Evolutionary conservation across 768 basidiomycete genomes (phyloP), one percentile per base, ranked within the genome.

Genomic region (Obba rivulosa): DNA sequence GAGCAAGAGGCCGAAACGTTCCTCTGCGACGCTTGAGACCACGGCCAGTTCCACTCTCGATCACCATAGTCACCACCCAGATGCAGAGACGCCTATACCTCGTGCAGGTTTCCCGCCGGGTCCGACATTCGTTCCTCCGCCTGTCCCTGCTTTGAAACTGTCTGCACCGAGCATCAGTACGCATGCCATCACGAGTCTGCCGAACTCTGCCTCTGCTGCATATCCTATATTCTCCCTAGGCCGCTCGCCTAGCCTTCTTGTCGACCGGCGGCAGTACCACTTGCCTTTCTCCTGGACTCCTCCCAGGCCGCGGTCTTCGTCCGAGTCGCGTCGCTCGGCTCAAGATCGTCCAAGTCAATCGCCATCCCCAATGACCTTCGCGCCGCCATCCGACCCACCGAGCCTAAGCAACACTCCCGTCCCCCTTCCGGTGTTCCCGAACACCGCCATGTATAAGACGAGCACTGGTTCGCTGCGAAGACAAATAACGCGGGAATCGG

Each of bases 351-450:
- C 24, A 43, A 50, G 35, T 22, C 41, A 48, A 20, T 51, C 57
- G 14, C 62, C 62, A 4, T 61, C 62, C 7, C 59, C 62, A 1
- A 56, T 61, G 45, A 46, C 58, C 7, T 63, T 63, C 49, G 45
- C 57, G n/a, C 35, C 49, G 24, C 56, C 56, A 5, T 45, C 53
- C 8, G 49, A 55, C n/a, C 34, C 52, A 24, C 35, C 37, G 16
- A 49, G 52, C 37, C 31, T 46, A 4, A 38, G 34, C 8, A 45
- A 34, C 3, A 45, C 34, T 13, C 49, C 49, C 8, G 41, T 34
- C 11, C 22, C n/a, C 16, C 24, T 37, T 18, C 34, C 50, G 40
- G 41, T 50, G 28, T 48, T 52, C 20, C 40, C 49, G 25, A 44
- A 25, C 18, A 38, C 51, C 40, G 36, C 45, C 13, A 13, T 31